Conservation (phyloP, 257 asterid genomes). For the Solanum rostratum region DNA sequence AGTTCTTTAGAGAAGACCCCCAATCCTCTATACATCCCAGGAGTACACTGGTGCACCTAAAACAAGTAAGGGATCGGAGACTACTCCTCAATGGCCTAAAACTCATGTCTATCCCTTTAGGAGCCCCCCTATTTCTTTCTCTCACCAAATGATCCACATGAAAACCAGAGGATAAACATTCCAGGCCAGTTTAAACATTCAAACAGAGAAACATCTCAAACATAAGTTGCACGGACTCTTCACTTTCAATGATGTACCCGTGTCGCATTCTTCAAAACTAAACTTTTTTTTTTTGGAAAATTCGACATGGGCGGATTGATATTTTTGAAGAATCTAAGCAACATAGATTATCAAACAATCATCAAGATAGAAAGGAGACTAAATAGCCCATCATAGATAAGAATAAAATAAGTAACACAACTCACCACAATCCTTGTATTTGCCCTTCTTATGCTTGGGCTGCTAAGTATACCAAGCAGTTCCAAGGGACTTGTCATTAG, state of each 20-base stretch:
- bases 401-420: background rate
- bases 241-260: background rate
- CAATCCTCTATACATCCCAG: background rate
- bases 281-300: background rate
- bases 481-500: conserved; percentile 84
- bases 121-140: background rate
- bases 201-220: background rate
- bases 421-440: conserved; percentile 76
- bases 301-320: background rate
- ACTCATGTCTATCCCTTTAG: background rate
- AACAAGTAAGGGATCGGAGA: background rate
- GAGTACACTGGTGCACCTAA: background rate
- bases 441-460: conserved; percentile 72
- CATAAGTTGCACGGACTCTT: background rate
- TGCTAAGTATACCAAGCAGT: conserved; percentile 79
- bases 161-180: background rate
- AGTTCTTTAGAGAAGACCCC: background rate
- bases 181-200: background rate
- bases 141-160: background rate
- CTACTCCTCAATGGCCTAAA: background rate
- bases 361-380: no score
- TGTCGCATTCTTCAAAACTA: background rate
- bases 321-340: background rate
- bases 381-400: background rate
- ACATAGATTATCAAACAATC: background rate